phyloP scores from a whole-genome alignment of 495 filamentous ascomycete genomes.

The Neurospora sp. region DNA sequence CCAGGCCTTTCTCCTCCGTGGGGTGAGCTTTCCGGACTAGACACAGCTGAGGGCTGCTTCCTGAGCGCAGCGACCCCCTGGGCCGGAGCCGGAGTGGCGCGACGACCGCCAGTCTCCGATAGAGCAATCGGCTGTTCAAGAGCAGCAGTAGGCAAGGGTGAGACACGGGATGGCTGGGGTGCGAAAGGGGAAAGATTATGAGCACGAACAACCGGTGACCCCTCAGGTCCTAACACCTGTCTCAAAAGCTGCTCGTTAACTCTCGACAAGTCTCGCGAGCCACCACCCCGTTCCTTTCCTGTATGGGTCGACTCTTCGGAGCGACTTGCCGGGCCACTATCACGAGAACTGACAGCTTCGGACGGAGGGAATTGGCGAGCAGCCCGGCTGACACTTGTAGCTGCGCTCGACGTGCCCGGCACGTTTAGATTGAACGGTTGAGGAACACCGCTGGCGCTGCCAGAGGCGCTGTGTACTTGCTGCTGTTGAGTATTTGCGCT shows the following conservation, averaged over 20 bases:
- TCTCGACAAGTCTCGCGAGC: conserved; percentile 23
- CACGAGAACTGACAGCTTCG: conserved; percentile 21
- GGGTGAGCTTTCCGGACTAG: conserved; percentile 43
- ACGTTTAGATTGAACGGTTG: conserved; percentile 3
- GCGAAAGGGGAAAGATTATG: conserved; percentile 60
- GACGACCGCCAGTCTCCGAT: conserved; percentile 17
- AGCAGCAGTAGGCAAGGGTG: conserved; percentile 52
- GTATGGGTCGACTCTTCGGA: conserved; percentile 32
- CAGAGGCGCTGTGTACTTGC: conserved; percentile 3
- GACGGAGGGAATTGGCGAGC: conserved; percentile 4
- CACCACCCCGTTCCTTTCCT: conserved; percentile 25
- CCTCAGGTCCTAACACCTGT: conserved; percentile 18
- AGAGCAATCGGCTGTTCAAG: conserved; percentile 45
- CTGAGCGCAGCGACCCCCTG: conserved; percentile 39
- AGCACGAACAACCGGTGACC: conserved; percentile 29
- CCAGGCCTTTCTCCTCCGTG: conserved; percentile 28
- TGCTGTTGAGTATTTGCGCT: conserved; percentile 3
- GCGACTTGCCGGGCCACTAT: conserved; percentile 27
- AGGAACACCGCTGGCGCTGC: neutral
- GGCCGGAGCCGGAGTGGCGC: conserved; percentile 34
- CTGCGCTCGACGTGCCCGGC: conserved; percentile 9
- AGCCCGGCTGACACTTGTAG: conserved; percentile 2
- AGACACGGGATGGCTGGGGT: conserved; percentile 73
- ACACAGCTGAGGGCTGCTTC: conserved; percentile 28
- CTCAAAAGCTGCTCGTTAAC: conserved; percentile 23